These are phyloP conservation scores for Sporodiniella umbellata DNA, from an alignment of 371 early-diverging fungal species.

Conservation along the genomic window DNA sequence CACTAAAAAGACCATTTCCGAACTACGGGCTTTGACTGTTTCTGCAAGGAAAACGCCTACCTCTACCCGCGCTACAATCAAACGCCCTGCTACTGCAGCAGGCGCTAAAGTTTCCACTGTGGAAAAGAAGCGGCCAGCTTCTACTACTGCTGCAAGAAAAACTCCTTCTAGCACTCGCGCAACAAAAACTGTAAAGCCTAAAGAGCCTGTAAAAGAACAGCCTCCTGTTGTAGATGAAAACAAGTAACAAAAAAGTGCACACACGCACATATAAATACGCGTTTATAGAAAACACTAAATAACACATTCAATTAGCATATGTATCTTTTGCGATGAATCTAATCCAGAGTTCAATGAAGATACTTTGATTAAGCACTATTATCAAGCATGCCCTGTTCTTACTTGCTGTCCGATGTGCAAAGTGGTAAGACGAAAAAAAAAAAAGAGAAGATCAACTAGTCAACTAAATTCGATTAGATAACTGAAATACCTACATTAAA, in stretches of 20 bases:
- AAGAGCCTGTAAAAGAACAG: constrained; percentile 5
- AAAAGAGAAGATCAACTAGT: constrained; percentile 9
- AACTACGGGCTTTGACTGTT: constrained; percentile 15
- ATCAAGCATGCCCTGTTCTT: constrained; percentile 71
- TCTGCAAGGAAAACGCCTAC: constrained; percentile 4
- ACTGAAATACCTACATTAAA: constrained; percentile 69
- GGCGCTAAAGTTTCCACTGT: not conserved
- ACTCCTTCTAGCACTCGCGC: not conserved
- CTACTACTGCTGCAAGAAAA: not conserved
- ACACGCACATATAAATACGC: not conserved
- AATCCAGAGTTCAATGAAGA: constrained; percentile 70
- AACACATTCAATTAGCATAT: constrained; percentile 24
- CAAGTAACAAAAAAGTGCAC: not conserved
- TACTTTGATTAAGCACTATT: constrained; percentile 72
- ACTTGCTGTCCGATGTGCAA: constrained; percentile 70
- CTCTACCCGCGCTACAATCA: not conserved
- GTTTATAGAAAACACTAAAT: too few relatives aligned
- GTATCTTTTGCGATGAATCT: constrained; percentile 78
- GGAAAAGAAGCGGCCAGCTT: constrained; percentile 2
- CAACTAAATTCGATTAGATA: constrained; percentile 47
- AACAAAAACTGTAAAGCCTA: not conserved
- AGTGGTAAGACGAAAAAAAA: too few relatives aligned
- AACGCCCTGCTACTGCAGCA: not conserved
- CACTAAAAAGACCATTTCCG: constrained; percentile 12
- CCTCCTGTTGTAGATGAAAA: not conserved